Conservation (phyloP, 2,329 filamentous ascomycete species). For the Coniochaeta prunicola region DNA sequence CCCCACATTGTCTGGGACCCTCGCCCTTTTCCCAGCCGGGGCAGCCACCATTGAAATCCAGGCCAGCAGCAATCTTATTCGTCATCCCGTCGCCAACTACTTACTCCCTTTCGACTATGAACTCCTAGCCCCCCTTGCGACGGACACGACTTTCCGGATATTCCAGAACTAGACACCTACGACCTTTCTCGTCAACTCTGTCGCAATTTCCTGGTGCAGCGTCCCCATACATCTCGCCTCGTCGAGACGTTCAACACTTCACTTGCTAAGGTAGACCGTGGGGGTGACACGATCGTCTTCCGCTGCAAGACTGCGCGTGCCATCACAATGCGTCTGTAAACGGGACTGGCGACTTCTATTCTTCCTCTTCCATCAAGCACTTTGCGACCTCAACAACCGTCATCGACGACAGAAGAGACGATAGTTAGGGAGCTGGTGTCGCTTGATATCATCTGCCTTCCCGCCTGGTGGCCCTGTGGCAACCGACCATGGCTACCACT, state of each 20-base stretch:
- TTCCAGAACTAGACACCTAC: not conserved
- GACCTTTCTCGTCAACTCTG: not conserved
- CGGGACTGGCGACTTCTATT: not conserved
- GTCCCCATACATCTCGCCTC: not conserved
- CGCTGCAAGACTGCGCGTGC: not conserved
- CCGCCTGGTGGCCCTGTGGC: not conserved
- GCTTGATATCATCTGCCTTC: not conserved
- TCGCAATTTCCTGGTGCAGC: not conserved
- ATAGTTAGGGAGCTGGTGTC: not conserved
- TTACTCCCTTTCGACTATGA: not conserved
- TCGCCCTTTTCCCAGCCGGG: not conserved
- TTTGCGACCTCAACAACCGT: not conserved
- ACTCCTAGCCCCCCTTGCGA: not conserved
- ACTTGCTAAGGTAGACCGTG: not conserved
- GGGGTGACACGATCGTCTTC: not conserved
- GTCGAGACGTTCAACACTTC: not conserved
- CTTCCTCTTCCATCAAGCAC: not conserved
- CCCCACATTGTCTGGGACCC: not conserved
- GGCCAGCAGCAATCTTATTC: not conserved
- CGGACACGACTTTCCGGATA: not conserved
- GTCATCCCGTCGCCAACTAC: not conserved
- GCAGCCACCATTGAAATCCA: not conserved
- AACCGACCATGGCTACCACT: slow-evolving; percentile 11
- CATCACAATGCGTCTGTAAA: not conserved
- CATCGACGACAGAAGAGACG: not conserved